Percentiles rank a stretch among this genome's conserved stretches.
These are phyloP conservation scores for Rheum nobile DNA, from an alignment of 148 eudicot genomes.

Conservation along the genomic window DNA sequence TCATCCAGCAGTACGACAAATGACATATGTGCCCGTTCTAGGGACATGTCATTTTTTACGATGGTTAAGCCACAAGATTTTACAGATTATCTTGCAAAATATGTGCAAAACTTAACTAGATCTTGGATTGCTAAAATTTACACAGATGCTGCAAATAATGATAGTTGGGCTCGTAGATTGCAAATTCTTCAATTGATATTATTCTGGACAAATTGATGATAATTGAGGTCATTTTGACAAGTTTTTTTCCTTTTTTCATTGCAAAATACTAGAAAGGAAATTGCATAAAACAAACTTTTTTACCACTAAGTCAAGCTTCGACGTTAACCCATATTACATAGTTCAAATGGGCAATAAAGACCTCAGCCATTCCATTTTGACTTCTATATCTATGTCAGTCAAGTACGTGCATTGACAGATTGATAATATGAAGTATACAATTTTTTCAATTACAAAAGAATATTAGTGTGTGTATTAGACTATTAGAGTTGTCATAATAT, in stretches of 20 bases:
- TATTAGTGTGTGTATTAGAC: too few relatives aligned
- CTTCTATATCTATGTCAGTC: background rate
- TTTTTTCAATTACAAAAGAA: too few relatives aligned
- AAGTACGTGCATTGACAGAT: background rate
- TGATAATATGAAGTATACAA: background rate
- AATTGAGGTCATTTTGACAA: background rate
- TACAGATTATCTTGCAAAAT: background rate
- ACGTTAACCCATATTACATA: background rate
- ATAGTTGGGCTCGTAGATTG: too few relatives aligned
- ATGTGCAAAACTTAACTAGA: too few relatives aligned
- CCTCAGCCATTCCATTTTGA: background rate
- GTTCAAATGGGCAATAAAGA: background rate
- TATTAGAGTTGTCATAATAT: too few relatives aligned
- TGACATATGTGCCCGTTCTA: background rate
- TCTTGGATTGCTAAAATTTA: too few relatives aligned
- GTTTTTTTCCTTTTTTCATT: too few relatives aligned
- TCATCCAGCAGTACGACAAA: background rate
- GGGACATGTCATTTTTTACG: background rate
- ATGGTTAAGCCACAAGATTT: background rate
- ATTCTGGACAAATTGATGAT: background rate
- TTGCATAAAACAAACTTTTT: background rate
- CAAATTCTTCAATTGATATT: background rate
- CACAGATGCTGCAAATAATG: too few relatives aligned
- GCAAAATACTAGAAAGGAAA: background rate
- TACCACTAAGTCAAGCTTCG: background rate